Evolutionary conservation across 1,284 basidiomycete genomes (phyloP).

Genomic region (Leccinum ponderosum): DNA sequence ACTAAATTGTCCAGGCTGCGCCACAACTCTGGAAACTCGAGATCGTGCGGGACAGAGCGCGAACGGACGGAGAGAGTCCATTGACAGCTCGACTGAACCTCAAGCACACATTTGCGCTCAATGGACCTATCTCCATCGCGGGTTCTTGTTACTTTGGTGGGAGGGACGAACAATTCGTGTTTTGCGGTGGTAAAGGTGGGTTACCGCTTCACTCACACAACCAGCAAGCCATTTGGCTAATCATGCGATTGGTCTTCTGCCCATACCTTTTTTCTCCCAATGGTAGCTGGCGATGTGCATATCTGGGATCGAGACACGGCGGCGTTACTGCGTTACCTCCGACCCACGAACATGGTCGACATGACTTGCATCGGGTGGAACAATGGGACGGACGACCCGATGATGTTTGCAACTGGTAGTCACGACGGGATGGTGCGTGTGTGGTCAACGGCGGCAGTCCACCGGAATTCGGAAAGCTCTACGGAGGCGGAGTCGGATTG

Average conservation of each 20-base stretch:
- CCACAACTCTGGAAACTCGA: slow-evolving; percentile 63
- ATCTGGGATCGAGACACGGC: slow-evolving; percentile 82
- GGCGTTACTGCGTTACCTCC: slow-evolving; percentile 62
- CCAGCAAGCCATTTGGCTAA: neutral
- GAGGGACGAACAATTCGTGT: slow-evolving; percentile 68
- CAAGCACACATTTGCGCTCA: slow-evolving; percentile 72
- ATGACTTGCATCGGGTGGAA: slow-evolving; percentile 81
- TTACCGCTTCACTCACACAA: neutral
- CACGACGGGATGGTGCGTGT: slow-evolving; percentile 73
- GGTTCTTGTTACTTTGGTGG: slow-evolving; percentile 80
- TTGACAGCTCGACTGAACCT: slow-evolving; percentile 49
- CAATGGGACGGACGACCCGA: slow-evolving; percentile 57
- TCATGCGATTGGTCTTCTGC: neutral
- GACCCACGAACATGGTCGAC: slow-evolving; percentile 45
- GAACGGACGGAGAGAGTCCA: slow-evolving; percentile 27
- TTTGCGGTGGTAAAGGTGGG: slow-evolving; percentile 74
- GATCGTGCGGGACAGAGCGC: slow-evolving; percentile 50
- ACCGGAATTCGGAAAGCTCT: slow-evolving; percentile 13
- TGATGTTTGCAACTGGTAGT: slow-evolving; percentile 77
- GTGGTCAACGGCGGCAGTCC: slow-evolving; percentile 48
- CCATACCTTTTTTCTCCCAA: neutral
- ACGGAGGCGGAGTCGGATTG: slow-evolving; percentile 24
- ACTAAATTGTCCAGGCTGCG: too few species aligned
- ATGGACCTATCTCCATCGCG: slow-evolving; percentile 67
- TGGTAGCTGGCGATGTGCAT: slow-evolving; percentile 73